A percentile compares a stretch with the other conserved stretches of the same genome.
Evolutionary conservation across 2,329 filamentous ascomycete species (phyloP).

Genomic region (Paraphaeosphaeria minitans): DNA sequence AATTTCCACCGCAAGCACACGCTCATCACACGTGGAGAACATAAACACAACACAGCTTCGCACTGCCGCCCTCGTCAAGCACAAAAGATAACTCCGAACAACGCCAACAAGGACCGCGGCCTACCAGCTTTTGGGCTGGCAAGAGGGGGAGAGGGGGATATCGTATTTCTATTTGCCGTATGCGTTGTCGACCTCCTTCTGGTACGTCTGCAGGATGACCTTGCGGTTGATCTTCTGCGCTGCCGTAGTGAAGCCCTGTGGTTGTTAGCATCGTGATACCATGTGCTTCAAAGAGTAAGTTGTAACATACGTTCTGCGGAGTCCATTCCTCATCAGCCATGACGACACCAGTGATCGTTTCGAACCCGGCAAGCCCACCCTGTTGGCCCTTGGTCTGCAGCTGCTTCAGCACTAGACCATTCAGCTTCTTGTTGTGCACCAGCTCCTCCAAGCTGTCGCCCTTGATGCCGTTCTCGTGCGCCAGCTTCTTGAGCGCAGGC

Average conservation of each 20-base stretch:
- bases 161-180: constrained; percentile 38
- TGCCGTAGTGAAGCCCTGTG: constrained; percentile 55
- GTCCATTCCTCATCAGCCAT: constrained; percentile 88
- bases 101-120: neutral
- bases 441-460: constrained; percentile 71
- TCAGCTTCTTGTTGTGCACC: constrained; percentile 69
- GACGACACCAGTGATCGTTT: constrained; percentile 77
- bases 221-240: constrained; percentile 60
- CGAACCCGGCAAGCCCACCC: constrained; percentile 70
- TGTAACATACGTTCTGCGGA: constrained; percentile 73
- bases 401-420: constrained; percentile 69
- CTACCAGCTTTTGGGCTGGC: neutral
- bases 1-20: neutral
- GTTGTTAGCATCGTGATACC: constrained; percentile 21
- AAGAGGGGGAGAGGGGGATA: neutral
- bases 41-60: neutral
- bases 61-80: neutral
- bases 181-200: constrained; percentile 56
- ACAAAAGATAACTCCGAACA: neutral
- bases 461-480: constrained; percentile 63
- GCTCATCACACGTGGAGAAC: neutral
- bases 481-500: constrained; percentile 61
- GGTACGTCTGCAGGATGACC: constrained; percentile 56
- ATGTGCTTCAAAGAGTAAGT: no score
- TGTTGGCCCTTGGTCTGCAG: constrained; percentile 68